Base-by-base conservation (phyloP, 768 basidiomycete genomes). In the Termitomyces sp. region DNA sequence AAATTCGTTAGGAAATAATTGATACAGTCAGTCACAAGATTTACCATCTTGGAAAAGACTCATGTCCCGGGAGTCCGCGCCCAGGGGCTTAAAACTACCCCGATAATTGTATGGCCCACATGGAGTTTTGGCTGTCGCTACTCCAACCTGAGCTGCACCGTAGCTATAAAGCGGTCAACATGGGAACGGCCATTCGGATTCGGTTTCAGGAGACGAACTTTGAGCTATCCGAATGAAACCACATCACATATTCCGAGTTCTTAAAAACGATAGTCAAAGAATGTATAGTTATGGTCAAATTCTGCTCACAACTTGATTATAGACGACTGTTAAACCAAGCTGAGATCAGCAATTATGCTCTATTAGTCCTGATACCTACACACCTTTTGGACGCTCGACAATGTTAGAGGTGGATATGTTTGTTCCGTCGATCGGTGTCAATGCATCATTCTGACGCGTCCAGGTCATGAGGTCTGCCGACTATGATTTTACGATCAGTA, bases 211-310 rank as follows among this genome's bases (percentile, higher is more conserved):
- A 6, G 67, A 70, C 75, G 47, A 63, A 85, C 85, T 84, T 81
- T 63, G 82, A 83, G 29, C 76, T 77, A 65, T 87, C 86, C 9
- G 83, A 85, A 69, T 87, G 86, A 75, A 87, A 87, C 86, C 86
- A 87, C 85, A 87, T 85, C 25, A 86, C 86, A 67, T 86, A 86
- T 75, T 86, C 83, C 7, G 75, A 74, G 65, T 81, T 86, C 84
- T 86, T 57, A 17, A 42, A 32, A 32, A 37, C 1, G 10, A 29
- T 1, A 38, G 15, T 36, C 42, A 56, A 38, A 12, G 36, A 51
- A 36, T 6, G 6, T 3, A 31, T 7, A 7, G 8, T 12, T 29
- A 20, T 29, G 37, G 7, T 32, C 34, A 37, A 40, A 10, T 10
- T 34, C 38, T 2, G 45, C 57, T 34, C 45, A 83, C 84, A 66